A percentile compares a stretch with the other conserved stretches of the same genome.
Evolutionary conservation across 441 rosid species (phyloP).

Genomic region (Populus tomentosa): DNA sequence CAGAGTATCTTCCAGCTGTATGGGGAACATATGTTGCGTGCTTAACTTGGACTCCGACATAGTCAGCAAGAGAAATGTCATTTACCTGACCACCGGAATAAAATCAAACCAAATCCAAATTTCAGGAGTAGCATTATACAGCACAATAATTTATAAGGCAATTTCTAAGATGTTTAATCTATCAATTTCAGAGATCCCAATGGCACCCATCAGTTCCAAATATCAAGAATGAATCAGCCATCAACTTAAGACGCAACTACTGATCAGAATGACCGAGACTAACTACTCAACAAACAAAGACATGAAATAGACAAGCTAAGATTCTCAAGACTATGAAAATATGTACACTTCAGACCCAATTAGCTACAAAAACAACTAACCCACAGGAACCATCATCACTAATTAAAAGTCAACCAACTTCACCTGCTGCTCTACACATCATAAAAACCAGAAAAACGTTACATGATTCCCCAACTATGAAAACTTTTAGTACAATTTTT

Average conservation of each 20-base stretch:
- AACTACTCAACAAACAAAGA: background rate
- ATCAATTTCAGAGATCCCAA: background rate
- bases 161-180: background rate
- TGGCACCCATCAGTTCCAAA: background rate
- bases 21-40: conserved; percentile 89
- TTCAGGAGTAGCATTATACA: no score
- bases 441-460: background rate
- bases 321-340: background rate
- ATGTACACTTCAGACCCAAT: background rate
- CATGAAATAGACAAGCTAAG: background rate
- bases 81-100: conserved; percentile 34
- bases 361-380: background rate
- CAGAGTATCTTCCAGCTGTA: conserved; percentile 92
- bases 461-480: background rate
- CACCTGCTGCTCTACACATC: background rate
- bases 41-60: conserved; percentile 61
- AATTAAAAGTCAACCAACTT: background rate
- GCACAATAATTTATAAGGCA: background rate
- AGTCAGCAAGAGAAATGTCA: conserved; percentile 63
- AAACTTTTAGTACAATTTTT: background rate
- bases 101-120: background rate
- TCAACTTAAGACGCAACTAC: background rate
- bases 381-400: background rate
- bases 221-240: background rate
- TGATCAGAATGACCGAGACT: background rate